Base-by-base conservation (phyloP, 129 eudicot genomes). In the Sambucus nigra region DNA sequence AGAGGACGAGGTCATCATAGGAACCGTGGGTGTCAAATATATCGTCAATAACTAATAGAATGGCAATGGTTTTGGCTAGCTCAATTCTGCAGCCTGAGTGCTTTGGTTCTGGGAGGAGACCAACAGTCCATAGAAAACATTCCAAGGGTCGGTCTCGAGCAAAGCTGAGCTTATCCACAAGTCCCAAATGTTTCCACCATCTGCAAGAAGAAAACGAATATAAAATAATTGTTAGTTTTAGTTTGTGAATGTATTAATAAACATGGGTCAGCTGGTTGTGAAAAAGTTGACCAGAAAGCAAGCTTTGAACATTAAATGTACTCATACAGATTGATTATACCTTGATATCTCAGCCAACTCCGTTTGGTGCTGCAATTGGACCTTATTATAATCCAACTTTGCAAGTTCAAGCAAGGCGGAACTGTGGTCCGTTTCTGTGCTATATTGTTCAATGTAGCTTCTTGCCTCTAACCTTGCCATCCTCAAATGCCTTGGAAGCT, bases 91-190 rank as follows among this genome's bases (percentile, higher is more conserved):
- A 42, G 23, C 22, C 13, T 0, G 75, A 27, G 69, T 71, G 72
- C 15, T 69, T 66, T 4, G 70, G 80, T 3, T 78, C 77, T 0
- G 83, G 77, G 16, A 72, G 51, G 21, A 75, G 41, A 5, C 82
- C 86, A 0, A 75, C 78, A 5, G 57, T 56, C 86, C 93, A 82
- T 0, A 82, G 40, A 28, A 74, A 74, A 49, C 83, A 72, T 29
- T 83, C 80, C 57, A 75, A 19, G 2, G 69, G 74, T 42, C 92
- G 63, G 31, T 82, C 85, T 62, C 92, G 35, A 4, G 69, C 80
- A 40, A 69, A 78, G n/a, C 20, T 40, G 13, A 67, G 25, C 66
- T 81, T 73, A 21, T 48, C 63, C 2, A 66, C 52, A 8, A 81
- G 48, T 9, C 72, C 78, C 46, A 76, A 59, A 21, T 78, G 60